Evolutionary conservation across 1,284 basidiomycete genomes (phyloP), one percentile per base, ranked within the genome.

Genomic region (Pyrrhoderma noxium): DNA sequence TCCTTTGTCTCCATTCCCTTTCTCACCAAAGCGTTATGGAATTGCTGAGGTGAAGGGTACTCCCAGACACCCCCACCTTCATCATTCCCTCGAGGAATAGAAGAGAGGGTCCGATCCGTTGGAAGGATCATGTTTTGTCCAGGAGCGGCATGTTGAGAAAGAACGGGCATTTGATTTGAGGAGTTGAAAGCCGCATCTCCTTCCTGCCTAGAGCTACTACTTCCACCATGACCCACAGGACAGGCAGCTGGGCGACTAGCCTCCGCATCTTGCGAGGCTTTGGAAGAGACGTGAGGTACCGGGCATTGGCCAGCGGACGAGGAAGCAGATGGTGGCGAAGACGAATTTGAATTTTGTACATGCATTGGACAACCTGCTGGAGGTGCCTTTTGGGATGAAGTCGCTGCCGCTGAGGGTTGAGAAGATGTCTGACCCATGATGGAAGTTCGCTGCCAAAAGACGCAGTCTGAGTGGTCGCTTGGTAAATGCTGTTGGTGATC

Each of bases 1-100:
- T 96, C 94, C 0, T 93, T 93, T 2, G 96, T 96, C 68, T 96
- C 93, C 91, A 90, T 94, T 1, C 96, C 96, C 65, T 99, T 99
- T 58, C 94, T 75, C 13, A 92, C 90, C 5, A 99, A 77, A 0
- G 96, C 96, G 65, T 98, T 98, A 69, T 99, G 95, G 66, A 99
- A 99, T 66, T 99, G 95, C 69, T 99, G 94, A 2, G 95, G 93
- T 3, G 90, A 94, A 1, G 96, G 96, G 68, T 99, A 99, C 63
- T 97, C 94, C 96, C 96, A 99, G 45, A 70, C 68, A 11, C 64
- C 64, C 14, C 65, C 55, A 13, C 57, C 59, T 21, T 56, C 59
- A 65, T 76, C 44, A 56, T 67, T 49, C 63, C 60, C 4, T 88
- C 93, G 82, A 1, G 93, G 93, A 62, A 99, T 99, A 7, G 89